Evolutionary conservation across 2,329 filamentous ascomycete genomes (phyloP).

Genomic region (Hawksworthiomyces lignivorus): DNA sequence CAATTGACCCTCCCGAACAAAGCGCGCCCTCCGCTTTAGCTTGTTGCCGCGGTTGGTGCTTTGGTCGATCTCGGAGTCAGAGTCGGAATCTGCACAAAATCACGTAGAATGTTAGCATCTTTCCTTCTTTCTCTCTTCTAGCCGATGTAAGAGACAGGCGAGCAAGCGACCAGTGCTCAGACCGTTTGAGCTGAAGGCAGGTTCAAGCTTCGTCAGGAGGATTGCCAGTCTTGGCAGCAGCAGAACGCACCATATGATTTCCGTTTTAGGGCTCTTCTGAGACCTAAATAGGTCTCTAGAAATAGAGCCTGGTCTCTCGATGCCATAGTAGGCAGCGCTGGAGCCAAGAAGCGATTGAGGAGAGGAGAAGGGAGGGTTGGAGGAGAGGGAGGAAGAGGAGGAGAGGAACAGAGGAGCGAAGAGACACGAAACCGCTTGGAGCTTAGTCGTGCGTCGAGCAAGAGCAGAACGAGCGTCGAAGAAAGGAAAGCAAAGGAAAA

Average conservation of each 20-base stretch:
- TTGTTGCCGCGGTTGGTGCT: constrained; percentile 72
- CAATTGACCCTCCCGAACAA: constrained; percentile 62
- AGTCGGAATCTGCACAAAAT: constrained; percentile 60
- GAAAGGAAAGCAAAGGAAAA: too few species aligned
- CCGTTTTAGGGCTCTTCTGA: constrained; percentile 17
- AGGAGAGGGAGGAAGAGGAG: background rate
- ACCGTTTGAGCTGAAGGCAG: too few species aligned
- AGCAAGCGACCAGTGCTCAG: too few species aligned
- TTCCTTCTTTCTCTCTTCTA: background rate
- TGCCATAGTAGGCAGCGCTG: constrained; percentile 9
- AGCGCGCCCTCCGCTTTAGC: constrained; percentile 66
- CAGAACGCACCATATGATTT: constrained; percentile 17
- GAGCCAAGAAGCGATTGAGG: background rate
- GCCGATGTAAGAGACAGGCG: too few species aligned
- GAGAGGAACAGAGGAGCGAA: background rate
- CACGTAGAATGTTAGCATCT: background rate
- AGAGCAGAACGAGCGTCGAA: background rate
- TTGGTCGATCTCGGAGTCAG: constrained; percentile 62
- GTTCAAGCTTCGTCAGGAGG: too few species aligned
- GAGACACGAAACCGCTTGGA: too few species aligned
- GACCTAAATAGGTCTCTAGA: constrained; percentile 15
- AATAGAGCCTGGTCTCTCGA: constrained; percentile 16
- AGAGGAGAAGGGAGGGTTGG: background rate
- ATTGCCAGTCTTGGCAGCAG: too few species aligned
- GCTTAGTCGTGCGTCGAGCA: background rate